Base-by-base conservation (phyloP, 208 protist genomes). In the Trypanosoma melophagium region DNA sequence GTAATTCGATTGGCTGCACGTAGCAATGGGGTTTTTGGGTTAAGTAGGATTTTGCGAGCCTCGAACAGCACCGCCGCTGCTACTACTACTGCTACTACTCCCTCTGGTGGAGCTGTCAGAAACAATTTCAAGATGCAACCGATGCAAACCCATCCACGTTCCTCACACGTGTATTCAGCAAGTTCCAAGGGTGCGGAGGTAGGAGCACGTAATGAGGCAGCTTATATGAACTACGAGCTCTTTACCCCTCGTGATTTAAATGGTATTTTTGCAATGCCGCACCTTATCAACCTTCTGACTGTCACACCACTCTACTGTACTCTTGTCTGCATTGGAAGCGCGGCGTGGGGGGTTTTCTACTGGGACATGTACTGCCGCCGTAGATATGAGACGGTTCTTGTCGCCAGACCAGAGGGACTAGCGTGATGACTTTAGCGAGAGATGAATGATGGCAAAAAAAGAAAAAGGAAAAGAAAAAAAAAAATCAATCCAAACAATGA, bases 121-220 rank as follows among this genome's bases (percentile, higher is more conserved):
- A 66, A 82, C 31, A 67, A 79, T 10, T 91, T 89, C 50, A 57
- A 80, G 16, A 88, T 91, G 80, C 60, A 89, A 25, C 38, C 78
- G 12, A 95, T 93, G 89, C 63, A 67, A 19, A 31, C 60, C 3
- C 89, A 95, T 54, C 24, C 59, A 13, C 84, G 89, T 52, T 93
- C 86, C 12, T 62, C 71, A 5, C 84, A 87, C 49, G 69, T 83
- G 61, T 95, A 95, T 72, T 80, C 80, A 69, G 76, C 80, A 60
- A 90, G 83, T 57, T 60, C 81, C 10, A 93, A 95, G 69, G 89
- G 86, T 62, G 84, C 82, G 9, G 89, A 95, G 51, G 89, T 93
- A 12, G 89, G 89, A 42, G 86, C 89, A 17, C 84, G 89, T 64
- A 95, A 95, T 72, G 89, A 95, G 69, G 86, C 89, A 3, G 89